Conservation (phyloP, 2,329 filamentous ascomycete species). For the Penicillium concentricum region DNA sequence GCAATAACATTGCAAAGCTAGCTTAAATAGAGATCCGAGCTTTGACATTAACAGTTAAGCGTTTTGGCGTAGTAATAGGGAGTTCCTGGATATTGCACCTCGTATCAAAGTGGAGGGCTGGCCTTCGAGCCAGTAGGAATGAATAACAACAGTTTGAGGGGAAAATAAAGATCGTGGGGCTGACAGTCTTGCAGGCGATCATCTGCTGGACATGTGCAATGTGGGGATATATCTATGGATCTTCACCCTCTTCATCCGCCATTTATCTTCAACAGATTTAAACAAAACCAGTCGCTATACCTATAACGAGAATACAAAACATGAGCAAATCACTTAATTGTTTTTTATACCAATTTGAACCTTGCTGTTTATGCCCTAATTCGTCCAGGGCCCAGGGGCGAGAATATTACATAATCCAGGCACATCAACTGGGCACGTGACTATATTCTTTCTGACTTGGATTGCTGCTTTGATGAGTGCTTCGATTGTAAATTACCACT, state of each 20-base stretch:
- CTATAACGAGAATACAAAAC: neutral
- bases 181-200: neutral
- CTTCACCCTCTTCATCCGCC: neutral
- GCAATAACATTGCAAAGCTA: neutral
- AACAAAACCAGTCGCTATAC: neutral
- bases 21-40: neutral
- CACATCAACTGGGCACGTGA: constrained; percentile 8
- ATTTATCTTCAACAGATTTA: neutral
- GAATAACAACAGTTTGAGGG: neutral
- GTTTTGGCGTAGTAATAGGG: neutral
- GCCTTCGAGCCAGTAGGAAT: neutral
- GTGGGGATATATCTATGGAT: constrained; percentile 2
- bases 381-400: neutral
- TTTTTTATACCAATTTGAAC: neutral
- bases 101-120: neutral
- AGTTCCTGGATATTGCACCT: neutral
- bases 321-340: neutral
- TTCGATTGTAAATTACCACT: neutral
- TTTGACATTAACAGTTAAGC: neutral
- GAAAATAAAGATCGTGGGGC: neutral
- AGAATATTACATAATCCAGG: constrained; percentile 13
- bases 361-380: neutral
- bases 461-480: neutral
- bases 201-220: neutral
- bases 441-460: neutral